Evolutionary conservation across 1,284 basidiomycete genomes (phyloP), one percentile per base, ranked within the genome.

Genomic region (Rhodotorula sp.): DNA sequence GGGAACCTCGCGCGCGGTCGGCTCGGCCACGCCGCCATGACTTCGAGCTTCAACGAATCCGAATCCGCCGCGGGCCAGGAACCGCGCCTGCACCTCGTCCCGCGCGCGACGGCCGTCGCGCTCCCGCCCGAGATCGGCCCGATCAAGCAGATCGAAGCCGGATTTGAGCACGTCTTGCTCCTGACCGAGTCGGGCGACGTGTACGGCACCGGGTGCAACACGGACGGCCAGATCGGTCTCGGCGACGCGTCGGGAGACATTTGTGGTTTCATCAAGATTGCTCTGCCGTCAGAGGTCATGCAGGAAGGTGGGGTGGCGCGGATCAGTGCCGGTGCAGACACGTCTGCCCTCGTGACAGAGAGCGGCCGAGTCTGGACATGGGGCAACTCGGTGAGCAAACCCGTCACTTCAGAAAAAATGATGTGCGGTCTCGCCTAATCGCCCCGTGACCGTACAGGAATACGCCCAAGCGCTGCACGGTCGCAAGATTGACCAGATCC

Each of bases 401-500:
- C 23, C 47, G n/a, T 23, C 3, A 16, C 16, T 51, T 26, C 7
- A 23, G 39, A 14, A 43, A 43, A 43, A 2, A 43, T 14, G 39
- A 8, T 34, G 3, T 39, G 4, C n/a, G 5, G 8, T n/a, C 47
- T 16, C 7, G 0, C 8, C 21, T 5, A 8, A 56, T 2, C 12
- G 12, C 18, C 3, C 57, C 20, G 7, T 23, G 3, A 6, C 2
- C 31, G 29, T 18, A 2, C 65, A 79, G 77, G 78, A 79, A 51
- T 79, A 79, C 48, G 72, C 57, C 21, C 78, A 79, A 67, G 76
- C 68, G 5, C 64, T 76, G 5, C 78, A 79, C 57, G 72, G 69
- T 6, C 68, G 61, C 52, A 76, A 73, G 58, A 72, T 79, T 78
- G 91, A 93, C 81, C 91, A 91, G 31, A 89, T 89, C 2, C 89